phyloP scores from a whole-genome alignment of 2,329 filamentous ascomycete species.

The Xylariomycetidae sp. region DNA sequence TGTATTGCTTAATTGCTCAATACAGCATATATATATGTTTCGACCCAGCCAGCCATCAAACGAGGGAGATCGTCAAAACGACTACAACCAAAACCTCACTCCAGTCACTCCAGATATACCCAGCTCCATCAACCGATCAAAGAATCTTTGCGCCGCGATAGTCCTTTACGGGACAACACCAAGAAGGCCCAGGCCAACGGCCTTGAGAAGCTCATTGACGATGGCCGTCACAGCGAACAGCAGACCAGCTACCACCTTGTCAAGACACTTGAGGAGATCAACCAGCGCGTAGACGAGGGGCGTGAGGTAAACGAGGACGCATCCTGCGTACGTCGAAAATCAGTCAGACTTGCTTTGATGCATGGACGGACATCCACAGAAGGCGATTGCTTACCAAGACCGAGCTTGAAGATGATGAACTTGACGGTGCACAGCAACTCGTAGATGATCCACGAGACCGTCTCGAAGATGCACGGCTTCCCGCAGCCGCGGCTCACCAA shows the following conservation, averaged over 20 bases:
- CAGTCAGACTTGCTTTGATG: slow-evolving; percentile 7
- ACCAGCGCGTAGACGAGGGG: slow-evolving; percentile 17
- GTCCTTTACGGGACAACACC: slow-evolving; percentile 10
- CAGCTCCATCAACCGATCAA: neutral
- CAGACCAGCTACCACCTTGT: slow-evolving; percentile 17
- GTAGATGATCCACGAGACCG: slow-evolving; percentile 16
- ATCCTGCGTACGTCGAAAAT: slow-evolving; percentile 10
- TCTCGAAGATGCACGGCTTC: slow-evolving; percentile 19
- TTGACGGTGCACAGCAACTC: slow-evolving; percentile 20
- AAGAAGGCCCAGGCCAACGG: slow-evolving; percentile 19
- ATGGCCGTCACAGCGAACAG: slow-evolving; percentile 17
- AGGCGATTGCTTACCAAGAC: slow-evolving; percentile 17
- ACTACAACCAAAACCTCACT: neutral
- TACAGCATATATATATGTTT: too few relatives aligned
- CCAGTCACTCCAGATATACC: neutral
- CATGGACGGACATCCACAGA: neutral
- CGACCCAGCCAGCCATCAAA: too few relatives aligned
- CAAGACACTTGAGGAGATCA: slow-evolving; percentile 17
- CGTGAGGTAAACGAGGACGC: slow-evolving; percentile 16
- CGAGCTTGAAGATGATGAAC: slow-evolving; percentile 22
- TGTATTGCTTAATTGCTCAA: too few relatives aligned
- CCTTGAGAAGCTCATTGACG: slow-evolving; percentile 19
- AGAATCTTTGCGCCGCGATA: neutral
- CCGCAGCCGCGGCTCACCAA: slow-evolving; percentile 9
- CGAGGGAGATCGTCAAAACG: too few relatives aligned